Evolutionary conservation across 805 yeast species (phyloP).

Genomic region (Suhomyces emberorum): DNA sequence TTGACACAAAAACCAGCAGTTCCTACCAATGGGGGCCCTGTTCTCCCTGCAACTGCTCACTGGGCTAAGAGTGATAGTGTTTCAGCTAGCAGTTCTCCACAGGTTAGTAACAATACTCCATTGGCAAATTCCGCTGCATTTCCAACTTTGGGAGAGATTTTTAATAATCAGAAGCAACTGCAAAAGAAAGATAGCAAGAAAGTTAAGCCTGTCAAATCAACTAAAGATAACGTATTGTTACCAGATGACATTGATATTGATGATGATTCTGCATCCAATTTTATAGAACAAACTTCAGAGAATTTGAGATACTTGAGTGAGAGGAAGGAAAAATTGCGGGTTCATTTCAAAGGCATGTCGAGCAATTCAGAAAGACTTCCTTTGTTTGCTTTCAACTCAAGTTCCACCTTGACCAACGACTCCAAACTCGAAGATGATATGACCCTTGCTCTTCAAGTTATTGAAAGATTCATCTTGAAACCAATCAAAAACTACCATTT

Average conservation of each 20-base stretch:
- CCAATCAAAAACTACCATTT: slow-evolving; percentile 45
- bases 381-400: slow-evolving; percentile 47
- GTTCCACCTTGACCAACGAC: slow-evolving; percentile 22
- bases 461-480: slow-evolving; percentile 37
- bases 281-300: slow-evolving; percentile 47
- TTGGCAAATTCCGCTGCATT: slow-evolving; percentile 52
- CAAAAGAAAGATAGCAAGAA: slow-evolving; percentile 29
- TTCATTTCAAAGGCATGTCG: slow-evolving; percentile 32
- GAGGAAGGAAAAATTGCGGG: slow-evolving; percentile 38
- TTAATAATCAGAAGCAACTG: slow-evolving; percentile 34
- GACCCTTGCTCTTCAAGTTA: slow-evolving; percentile 36
- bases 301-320: slow-evolving; percentile 37
- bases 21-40: slow-evolving; percentile 30
- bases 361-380: slow-evolving; percentile 31
- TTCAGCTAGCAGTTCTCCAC: slow-evolving; percentile 35
- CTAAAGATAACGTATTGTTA: slow-evolving; percentile 30
- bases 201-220: slow-evolving; percentile 26
- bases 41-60: slow-evolving; percentile 69
- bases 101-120: slow-evolving; percentile 31
- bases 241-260: slow-evolving; percentile 50
- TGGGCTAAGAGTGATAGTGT: slow-evolving; percentile 45
- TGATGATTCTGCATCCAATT: slow-evolving; percentile 43
- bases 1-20: slow-evolving; percentile 1
- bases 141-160: slow-evolving; percentile 54
- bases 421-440: slow-evolving; percentile 37